phyloP scores from a whole-genome alignment of 2,329 filamentous ascomycete species.

The Aspergillus luchuensis region DNA sequence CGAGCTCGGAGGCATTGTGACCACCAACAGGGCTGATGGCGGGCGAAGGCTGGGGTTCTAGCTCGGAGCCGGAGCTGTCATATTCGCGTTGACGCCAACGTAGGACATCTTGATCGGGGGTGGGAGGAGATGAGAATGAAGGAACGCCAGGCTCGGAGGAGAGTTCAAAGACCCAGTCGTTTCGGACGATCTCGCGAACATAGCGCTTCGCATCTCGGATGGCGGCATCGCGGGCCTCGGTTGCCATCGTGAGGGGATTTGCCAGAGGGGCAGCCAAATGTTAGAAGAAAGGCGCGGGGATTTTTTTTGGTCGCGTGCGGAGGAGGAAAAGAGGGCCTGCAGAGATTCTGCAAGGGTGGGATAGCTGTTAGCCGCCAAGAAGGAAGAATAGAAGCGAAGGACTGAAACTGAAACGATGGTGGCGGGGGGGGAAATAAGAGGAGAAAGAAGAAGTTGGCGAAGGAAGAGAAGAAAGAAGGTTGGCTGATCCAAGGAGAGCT shows the following conservation, averaged over 20 bases:
- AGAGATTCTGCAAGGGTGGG: not conserved
- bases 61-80: conserved; percentile 41
- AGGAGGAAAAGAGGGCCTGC: not conserved
- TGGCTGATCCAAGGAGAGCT: conserved; percentile 2
- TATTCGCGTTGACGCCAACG: conserved; percentile 43
- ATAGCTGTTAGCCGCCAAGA: not conserved
- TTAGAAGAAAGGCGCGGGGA: not conserved
- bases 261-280: not conserved
- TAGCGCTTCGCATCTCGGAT: conserved; percentile 45
- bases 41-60: conserved; percentile 31
- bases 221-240: conserved; percentile 42
- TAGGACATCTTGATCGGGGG: conserved; percentile 29
- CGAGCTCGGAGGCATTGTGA: conserved; percentile 10
- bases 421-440: not conserved
- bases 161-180: conserved; percentile 46
- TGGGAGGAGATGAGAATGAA: conserved; percentile 23
- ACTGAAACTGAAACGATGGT: not conserved
- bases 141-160: conserved; percentile 23
- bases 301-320: not conserved
- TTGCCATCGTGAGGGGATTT: conserved; percentile 14
- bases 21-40: not conserved
- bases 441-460: not conserved
- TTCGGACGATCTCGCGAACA: conserved; percentile 43
- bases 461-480: conserved; percentile 10
- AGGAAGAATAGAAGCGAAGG: conserved; percentile 5